A percentile compares a stretch with the other conserved stretches of the same genome.
Evolutionary conservation across 371 early-diverging fungal genomes (phyloP).

Genomic region (Choanephora cucurbitarum): DNA sequence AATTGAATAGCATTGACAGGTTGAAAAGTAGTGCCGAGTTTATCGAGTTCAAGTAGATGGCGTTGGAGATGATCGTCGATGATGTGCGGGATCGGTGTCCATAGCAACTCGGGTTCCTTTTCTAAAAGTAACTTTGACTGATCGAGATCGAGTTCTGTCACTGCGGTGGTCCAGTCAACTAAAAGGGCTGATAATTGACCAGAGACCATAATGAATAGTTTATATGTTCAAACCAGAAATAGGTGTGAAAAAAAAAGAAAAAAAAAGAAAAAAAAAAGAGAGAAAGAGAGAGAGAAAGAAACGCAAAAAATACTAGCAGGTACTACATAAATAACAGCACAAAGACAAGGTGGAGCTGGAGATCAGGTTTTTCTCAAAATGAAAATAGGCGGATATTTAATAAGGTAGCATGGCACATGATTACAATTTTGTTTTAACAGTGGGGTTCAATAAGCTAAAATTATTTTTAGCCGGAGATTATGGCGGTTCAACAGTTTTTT

Average conservation of each 20-base stretch:
- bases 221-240: too few species aligned
- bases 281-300: too few species aligned
- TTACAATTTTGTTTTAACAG: too few species aligned
- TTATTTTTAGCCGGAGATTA: too few species aligned
- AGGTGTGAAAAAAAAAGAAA: neutral
- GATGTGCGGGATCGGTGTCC: constrained; percentile 30
- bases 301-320: too few species aligned
- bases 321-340: too few species aligned
- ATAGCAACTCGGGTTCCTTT: constrained; percentile 34
- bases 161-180: constrained; percentile 39
- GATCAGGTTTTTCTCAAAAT: too few species aligned
- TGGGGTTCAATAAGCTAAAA: too few species aligned
- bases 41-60: constrained; percentile 15
- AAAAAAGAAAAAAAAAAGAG: neutral
- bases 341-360: too few species aligned
- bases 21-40: constrained; percentile 27
- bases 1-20: constrained; percentile 31
- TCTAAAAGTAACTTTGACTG: constrained; percentile 19
- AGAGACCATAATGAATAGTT: neutral
- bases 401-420: too few species aligned
- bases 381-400: too few species aligned
- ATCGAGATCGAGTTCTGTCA: constrained; percentile 27
- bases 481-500: too few species aligned
- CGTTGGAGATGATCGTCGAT: constrained; percentile 20
- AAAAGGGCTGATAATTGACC: constrained; percentile 18